Percentiles rank a stretch among this genome's conserved stretches.
These are phyloP conservation scores for Abortiporus biennis DNA, from an alignment of 1,284 basidiomycete species.

Conservation along the genomic window DNA sequence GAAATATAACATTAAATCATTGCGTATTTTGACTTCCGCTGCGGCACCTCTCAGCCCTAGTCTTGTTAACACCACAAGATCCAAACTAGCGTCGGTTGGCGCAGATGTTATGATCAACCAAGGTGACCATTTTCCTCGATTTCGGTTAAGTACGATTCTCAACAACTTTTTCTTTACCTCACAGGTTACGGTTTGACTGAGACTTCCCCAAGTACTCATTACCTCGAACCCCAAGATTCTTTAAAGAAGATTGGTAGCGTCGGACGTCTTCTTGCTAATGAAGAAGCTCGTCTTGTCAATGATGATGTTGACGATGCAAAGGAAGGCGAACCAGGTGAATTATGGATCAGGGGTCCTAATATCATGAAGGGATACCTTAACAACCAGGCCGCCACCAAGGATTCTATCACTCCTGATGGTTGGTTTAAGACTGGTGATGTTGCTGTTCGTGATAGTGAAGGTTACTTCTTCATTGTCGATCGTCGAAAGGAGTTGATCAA, in stretches of 20 bases:
- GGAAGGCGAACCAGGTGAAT: conserved; percentile 62
- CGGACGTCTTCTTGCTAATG: conserved; percentile 72
- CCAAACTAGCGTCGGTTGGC: conserved; percentile 35
- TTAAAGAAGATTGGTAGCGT: conserved; percentile 53
- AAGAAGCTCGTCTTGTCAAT: conserved; percentile 70
- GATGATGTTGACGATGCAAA: conserved; percentile 45
- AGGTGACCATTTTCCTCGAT: conserved; percentile 27
- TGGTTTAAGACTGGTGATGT: conserved; percentile 89
- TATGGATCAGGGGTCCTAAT: conserved; percentile 74
- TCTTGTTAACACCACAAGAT: conserved; percentile 43
- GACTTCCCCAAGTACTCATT: conserved; percentile 58
- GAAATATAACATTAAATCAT: conserved; percentile 61
- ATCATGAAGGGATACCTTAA: conserved; percentile 82
- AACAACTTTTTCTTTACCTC: conserved; percentile 1
- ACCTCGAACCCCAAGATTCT: conserved; percentile 35
- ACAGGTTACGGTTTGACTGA: conserved; percentile 77
- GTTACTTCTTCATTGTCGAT: conserved; percentile 63
- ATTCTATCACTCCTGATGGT: conserved; percentile 61
- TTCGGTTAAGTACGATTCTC: conserved; percentile 1
- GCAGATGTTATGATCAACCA: conserved; percentile 33
- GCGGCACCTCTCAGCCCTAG: conserved; percentile 77
- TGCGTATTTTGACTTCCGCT: conserved; percentile 64
- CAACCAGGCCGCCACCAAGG: conserved; percentile 59
- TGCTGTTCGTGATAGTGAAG: conserved; percentile 54
- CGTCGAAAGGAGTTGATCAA: conserved; percentile 81